Evolutionary conservation across 768 basidiomycete species (phyloP), one percentile per base, ranked within the genome.

Genomic region (Podaxis rugospora): DNA sequence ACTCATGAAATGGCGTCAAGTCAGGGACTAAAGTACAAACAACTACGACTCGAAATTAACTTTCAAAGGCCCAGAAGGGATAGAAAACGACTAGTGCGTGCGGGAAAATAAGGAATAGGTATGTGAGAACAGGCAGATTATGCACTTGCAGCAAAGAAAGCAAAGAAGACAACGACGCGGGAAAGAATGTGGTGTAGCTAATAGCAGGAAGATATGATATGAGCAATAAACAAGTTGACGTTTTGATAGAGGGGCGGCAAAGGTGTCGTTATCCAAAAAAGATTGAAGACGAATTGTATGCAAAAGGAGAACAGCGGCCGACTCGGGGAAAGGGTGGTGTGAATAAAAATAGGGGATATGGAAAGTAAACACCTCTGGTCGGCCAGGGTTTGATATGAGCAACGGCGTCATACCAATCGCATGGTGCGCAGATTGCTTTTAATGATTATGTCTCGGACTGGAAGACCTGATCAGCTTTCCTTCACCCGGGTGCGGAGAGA

Each of bases 371-470:
- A 35, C 28, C 44, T 57, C 46, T 50, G 9, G 39, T 52, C 39
- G 57, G 23, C 28, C 14, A 42, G 11, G 10, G 50, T 39, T n/a
- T 40, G 50, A 52, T 35, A 18, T 32, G 23, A 28, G 14, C 37
- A 7, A 4, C 14, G n/a, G 42, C 42, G n/a, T 61, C 51, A 81
- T 59, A 84, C 79, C 27, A 85, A 78, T 64, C 76, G 75, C 75
- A 88, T 81, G 64, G 78, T 83, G 69, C 78, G 83, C 56, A 89
- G 78, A 71, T 88, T 87, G 59, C 78, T 75, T 67, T 83, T 83
- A 70, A 89, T 81, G 65, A 89, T 86, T 67, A 87, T 86, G 67
- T 88, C 87, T 65, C 86, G 84, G 35, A 89, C 88, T 89, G 67
- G 50, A 55, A 40, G 46, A 25, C 55, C 53, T 42, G 62, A 55